phyloP scores from a whole-genome alignment of 1,139 yeast species.

The Kodamaea suecica region DNA sequence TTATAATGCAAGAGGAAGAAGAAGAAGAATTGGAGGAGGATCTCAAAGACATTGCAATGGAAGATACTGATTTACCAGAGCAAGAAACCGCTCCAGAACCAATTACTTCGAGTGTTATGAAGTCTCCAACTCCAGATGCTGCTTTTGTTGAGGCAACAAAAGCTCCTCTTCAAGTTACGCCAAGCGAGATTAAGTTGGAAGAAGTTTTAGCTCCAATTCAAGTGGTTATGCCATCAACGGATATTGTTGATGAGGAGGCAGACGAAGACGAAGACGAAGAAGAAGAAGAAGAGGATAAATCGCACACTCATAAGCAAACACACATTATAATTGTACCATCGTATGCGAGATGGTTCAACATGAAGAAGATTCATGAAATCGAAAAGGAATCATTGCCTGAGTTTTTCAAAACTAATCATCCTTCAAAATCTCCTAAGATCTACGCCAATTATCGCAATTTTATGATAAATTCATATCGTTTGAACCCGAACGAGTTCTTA shows the following conservation, averaged over 20 bases:
- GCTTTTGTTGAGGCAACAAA: too few relatives aligned
- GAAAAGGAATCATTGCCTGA: slow-evolving; percentile 82
- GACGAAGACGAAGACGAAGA: slow-evolving; percentile 6
- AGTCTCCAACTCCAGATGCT: too few relatives aligned
- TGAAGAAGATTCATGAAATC: slow-evolving; percentile 62
- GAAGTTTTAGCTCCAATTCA: too few relatives aligned
- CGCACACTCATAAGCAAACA: slow-evolving; percentile 50
- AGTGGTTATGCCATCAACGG: neutral
- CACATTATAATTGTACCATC: slow-evolving; percentile 93
- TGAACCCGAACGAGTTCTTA: slow-evolving; percentile 89
- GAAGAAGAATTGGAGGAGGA: neutral
- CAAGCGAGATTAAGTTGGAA: too few relatives aligned
- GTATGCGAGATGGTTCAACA: slow-evolving; percentile 85
- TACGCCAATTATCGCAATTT: slow-evolving; percentile 88
- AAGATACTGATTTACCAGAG: slow-evolving; percentile 2
- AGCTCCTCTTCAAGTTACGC: too few relatives aligned
- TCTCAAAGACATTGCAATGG: slow-evolving; percentile 7
- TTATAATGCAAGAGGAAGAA: slow-evolving; percentile 1
- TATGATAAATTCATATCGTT: slow-evolving; percentile 87
- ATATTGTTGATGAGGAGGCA: slow-evolving; percentile 1
- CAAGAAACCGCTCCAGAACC: too few relatives aligned
- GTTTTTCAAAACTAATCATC: slow-evolving; percentile 71
- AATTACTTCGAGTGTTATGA: too few relatives aligned
- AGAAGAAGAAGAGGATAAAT: slow-evolving; percentile 6
- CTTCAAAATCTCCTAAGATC: slow-evolving; percentile 84